Conservation (phyloP, 1,139 yeast genomes). For the Oligophagozyma castellii region DNA sequence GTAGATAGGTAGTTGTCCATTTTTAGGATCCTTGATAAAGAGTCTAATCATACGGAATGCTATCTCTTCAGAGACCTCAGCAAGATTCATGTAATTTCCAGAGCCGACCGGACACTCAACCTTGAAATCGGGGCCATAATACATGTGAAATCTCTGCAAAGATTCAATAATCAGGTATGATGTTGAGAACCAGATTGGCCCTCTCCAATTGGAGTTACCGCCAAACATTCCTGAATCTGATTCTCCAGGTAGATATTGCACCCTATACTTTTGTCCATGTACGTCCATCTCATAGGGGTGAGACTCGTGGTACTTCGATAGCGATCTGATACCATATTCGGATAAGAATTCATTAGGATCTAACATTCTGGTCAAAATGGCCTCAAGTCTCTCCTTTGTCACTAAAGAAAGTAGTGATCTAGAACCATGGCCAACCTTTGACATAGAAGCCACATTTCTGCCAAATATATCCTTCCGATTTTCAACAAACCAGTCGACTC, state of each 20-base stretch:
- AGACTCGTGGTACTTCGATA: constrained; percentile 74
- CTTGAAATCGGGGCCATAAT: constrained; percentile 74
- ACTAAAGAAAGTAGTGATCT: constrained; percentile 70
- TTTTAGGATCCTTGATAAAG: constrained; percentile 48
- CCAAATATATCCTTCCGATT: constrained; percentile 56
- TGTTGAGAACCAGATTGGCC: constrained; percentile 94
- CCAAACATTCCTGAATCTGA: constrained; percentile 91
- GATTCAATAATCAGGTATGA: constrained; percentile 79
- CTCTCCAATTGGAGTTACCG: constrained; percentile 94
- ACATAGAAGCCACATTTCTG: constrained; percentile 80
- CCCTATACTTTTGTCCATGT: constrained; percentile 57
- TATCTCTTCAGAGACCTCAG: constrained; percentile 80
- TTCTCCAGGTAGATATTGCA: constrained; percentile 78
- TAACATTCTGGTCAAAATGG: constrained; percentile 67
- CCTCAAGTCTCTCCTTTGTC: constrained; percentile 59
- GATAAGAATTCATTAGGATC: constrained; percentile 80
- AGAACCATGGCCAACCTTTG: constrained; percentile 70
- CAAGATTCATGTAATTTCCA: constrained; percentile 65
- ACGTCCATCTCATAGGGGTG: constrained; percentile 80
- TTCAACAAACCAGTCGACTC: constrained; percentile 72
- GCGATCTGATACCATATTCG: constrained; percentile 72
- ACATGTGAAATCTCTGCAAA: constrained; percentile 71
- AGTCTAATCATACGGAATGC: constrained; percentile 75
- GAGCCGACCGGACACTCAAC: constrained; percentile 83
- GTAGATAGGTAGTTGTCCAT: constrained; percentile 62